Base-by-base conservation (phyloP, 2,329 filamentous ascomycete species). In the Aspergillus eucalypticola region DNA sequence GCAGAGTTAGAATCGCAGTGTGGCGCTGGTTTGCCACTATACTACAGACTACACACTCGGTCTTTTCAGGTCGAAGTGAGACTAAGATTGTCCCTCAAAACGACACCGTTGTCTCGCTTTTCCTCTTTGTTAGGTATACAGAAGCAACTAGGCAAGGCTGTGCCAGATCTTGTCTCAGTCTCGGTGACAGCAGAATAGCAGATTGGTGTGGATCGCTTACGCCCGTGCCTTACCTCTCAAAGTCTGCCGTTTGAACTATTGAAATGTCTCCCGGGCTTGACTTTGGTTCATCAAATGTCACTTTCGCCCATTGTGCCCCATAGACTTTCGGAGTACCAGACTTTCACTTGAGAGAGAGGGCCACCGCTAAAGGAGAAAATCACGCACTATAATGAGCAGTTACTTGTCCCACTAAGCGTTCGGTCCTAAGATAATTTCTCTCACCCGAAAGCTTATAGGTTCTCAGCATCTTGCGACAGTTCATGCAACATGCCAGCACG, bases 211-310 rank as follows among this genome's bases (percentile, higher is more conserved):
- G 44, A 17, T 23, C 44, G 23, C 44, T 49, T 17, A 23, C 27
- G 25, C 25, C 46, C 8, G 46, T 29, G 46, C 27, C 17, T 50
- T 19, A 15, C 8, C 19, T 44, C 10, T 17, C 21, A 50, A 27
- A 50, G 46, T 13, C 25, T 50, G 46, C 46, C 46, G 46, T 50
- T 50, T 32, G 46, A 32, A 50, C 46, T 50, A 50, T 29, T 29
- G 23, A 13, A 29, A 17, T 50, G 25, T 50, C 25, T 29, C 32
- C 44, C 17, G 25, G 46, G 46, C 27, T 50, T 29, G 46, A 50
- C 46, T 17, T 10, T 19, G 1, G 25, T 8, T 29, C 25, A 50
- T 50, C 46, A 50, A n/a, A n/a, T 29, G 46, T 32, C 46, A 50
- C 23, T 49, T 17, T 15, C 19, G 44, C 23, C 23, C 44, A 49